phyloP scores from a whole-genome alignment of 805 yeast genomes.

The Saccharomyces eubayanus region DNA sequence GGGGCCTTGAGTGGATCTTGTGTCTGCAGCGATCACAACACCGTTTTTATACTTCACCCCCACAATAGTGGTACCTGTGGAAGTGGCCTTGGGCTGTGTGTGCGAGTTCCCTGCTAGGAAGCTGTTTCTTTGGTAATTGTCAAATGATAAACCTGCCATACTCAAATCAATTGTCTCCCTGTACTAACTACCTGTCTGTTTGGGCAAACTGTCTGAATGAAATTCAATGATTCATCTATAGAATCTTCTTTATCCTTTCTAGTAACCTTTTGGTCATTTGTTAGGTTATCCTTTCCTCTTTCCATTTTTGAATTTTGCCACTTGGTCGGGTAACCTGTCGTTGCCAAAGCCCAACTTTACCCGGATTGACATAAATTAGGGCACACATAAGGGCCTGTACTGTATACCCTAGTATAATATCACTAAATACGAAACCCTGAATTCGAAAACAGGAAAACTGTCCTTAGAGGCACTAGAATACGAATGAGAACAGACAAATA shows the following conservation, averaged over 20 bases:
- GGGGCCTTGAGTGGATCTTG: slow-evolving; percentile 94
- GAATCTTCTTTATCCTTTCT: not conserved
- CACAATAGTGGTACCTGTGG: slow-evolving; percentile 98
- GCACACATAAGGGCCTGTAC: not conserved
- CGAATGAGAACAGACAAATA: not conserved
- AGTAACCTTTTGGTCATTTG: not conserved
- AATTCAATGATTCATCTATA: not conserved
- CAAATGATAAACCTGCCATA: slow-evolving; percentile 90
- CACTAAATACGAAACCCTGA: not conserved
- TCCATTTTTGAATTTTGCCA: not conserved
- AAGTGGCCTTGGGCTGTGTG: slow-evolving; percentile 79
- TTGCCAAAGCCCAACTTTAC: not conserved
- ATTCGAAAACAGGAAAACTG: not conserved
- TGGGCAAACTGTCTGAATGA: not conserved
- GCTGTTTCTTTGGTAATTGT: slow-evolving; percentile 84
- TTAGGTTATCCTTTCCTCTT: not conserved
- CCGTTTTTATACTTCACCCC: slow-evolving; percentile 92
- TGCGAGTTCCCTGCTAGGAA: slow-evolving; percentile 64
- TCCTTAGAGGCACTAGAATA: not conserved
- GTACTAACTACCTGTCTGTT: not conserved
- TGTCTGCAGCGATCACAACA: slow-evolving; percentile 96
- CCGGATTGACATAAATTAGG: not conserved
- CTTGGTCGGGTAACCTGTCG: not conserved
- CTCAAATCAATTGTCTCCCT: not conserved
- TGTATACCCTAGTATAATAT: not conserved